These are phyloP conservation scores for Malassezia nana DNA, from an alignment of 1,284 basidiomycete genomes.

Conservation along the genomic window DNA sequence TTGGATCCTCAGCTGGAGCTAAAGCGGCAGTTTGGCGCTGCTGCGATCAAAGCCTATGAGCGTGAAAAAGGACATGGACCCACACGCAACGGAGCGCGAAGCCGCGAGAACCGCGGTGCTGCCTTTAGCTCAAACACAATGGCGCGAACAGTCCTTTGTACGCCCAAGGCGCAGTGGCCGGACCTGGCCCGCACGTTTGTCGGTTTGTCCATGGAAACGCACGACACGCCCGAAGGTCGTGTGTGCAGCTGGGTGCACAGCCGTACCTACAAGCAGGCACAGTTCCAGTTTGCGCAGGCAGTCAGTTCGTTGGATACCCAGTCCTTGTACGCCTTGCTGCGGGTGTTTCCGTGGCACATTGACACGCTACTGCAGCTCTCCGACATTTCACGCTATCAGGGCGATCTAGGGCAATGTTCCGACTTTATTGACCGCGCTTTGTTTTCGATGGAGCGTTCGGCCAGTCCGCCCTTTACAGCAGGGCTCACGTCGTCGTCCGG, in stretches of 20 bases:
- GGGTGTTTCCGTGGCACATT: constrained; percentile 45
- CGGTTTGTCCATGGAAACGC: constrained; percentile 39
- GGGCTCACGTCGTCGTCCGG: constrained; percentile 34
- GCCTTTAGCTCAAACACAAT: constrained; percentile 40
- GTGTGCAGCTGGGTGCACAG: constrained; percentile 36
- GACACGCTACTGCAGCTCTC: constrained; percentile 43
- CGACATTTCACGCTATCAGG: constrained; percentile 43
- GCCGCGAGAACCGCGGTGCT: constrained; percentile 26
- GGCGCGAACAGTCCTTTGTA: constrained; percentile 33
- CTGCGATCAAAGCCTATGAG: constrained; percentile 44
- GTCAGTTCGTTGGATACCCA: constrained; percentile 41
- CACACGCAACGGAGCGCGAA: constrained; percentile 19
- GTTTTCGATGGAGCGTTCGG: constrained; percentile 41
- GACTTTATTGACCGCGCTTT: constrained; percentile 44
- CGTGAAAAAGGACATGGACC: constrained; percentile 23
- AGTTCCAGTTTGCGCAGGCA: constrained; percentile 44
- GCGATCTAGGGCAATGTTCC: constrained; percentile 41
- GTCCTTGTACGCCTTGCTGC: constrained; percentile 30
- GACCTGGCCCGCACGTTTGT: constrained; percentile 40
- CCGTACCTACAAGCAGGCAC: constrained; percentile 38
- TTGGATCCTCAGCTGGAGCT: constrained; percentile 43
- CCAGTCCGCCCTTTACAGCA: constrained; percentile 28
- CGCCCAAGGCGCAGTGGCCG: constrained; percentile 40
- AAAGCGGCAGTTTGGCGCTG: constrained; percentile 41
- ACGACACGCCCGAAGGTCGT: constrained; percentile 23